phyloP scores from a whole-genome alignment of 148 eudicot genomes.

The Camellia japonica region DNA sequence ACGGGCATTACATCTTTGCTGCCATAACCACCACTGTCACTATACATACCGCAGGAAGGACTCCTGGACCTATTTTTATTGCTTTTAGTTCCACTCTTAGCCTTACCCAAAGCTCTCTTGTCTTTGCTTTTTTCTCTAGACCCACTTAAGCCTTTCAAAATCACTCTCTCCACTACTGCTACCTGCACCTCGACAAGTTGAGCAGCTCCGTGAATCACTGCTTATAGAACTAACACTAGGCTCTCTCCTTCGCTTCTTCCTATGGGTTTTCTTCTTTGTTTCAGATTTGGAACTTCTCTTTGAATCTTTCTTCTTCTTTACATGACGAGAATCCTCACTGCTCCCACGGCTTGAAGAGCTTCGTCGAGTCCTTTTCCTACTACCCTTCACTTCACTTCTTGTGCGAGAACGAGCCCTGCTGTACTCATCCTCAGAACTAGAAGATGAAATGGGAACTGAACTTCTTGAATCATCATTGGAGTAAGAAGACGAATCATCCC shows the following conservation, averaged over 20 bases:
- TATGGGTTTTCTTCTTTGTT: constrained; percentile 39
- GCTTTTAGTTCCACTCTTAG: constrained; percentile 25
- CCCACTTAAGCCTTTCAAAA: constrained; percentile 22
- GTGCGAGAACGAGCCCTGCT: constrained; percentile 43
- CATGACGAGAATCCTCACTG: constrained; percentile 30
- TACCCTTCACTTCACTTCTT: constrained; percentile 37
- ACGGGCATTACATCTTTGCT: constrained; percentile 28
- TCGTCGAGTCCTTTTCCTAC: constrained; percentile 47
- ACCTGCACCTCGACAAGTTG: constrained; percentile 26
- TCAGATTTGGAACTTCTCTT: constrained; percentile 37
- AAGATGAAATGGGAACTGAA: constrained; percentile 27
- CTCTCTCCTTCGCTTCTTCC: constrained; percentile 55
- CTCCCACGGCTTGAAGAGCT: constrained; percentile 35
- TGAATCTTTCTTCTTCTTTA: constrained; percentile 48
- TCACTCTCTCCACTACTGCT: constrained; percentile 34
- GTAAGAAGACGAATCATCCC: constrained; percentile 38
- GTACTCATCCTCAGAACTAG: constrained; percentile 38
- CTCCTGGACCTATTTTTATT: constrained; percentile 37
- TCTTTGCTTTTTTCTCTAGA: constrained; percentile 30
- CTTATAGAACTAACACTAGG: constrained; percentile 46
- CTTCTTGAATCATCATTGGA: constrained; percentile 47
- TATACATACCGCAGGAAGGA: constrained; percentile 38
- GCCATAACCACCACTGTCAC: constrained; percentile 23
- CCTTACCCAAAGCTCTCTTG: constrained; percentile 24
- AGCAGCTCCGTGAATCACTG: constrained; percentile 46